These are phyloP conservation scores for Phytophthora chlamydospora DNA, from an alignment of 352 stramenopile species.

Conservation along the genomic window DNA sequence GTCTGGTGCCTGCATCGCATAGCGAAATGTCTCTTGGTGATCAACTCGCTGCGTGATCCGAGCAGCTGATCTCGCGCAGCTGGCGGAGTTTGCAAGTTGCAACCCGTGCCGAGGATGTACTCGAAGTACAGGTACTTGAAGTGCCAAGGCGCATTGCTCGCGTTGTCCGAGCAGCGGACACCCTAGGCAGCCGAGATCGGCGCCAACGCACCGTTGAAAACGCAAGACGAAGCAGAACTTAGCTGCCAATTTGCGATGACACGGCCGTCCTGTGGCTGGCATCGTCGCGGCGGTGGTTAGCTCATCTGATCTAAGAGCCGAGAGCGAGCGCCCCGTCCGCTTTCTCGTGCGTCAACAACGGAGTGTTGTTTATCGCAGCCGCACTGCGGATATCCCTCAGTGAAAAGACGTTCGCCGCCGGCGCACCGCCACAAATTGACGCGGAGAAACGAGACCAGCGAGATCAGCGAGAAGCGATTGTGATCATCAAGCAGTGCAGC, in stretches of 20 bases:
- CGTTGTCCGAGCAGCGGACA: conserved; percentile 17
- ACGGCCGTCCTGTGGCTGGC: conserved; percentile 3
- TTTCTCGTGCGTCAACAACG: conserved; percentile 18
- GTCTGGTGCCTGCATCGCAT: conserved; percentile 10
- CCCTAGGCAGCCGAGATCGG: conserved; percentile 11
- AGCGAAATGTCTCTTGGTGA: conserved; percentile 17
- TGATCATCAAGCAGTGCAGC: conserved; percentile 23
- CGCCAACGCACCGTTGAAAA: conserved; percentile 1
- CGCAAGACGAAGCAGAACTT: conserved; percentile 21
- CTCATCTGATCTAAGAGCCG: conserved; percentile 1
- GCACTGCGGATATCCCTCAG: conserved; percentile 25
- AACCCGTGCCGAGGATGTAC: conserved; percentile 11
- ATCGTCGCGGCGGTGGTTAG: not conserved
- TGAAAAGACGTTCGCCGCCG: conserved; percentile 9
- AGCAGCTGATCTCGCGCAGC: conserved; percentile 18
- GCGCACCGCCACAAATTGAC: conserved; percentile 28
- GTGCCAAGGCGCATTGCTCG: not conserved
- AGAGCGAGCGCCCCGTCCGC: conserved; percentile 7
- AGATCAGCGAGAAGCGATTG: conserved; percentile 15
- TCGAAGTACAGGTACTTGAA: not conserved
- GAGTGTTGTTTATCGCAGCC: conserved; percentile 19
- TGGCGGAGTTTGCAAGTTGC: not conserved
- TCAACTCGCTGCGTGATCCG: conserved; percentile 1
- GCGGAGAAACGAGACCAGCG: conserved; percentile 29
- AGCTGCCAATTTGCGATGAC: conserved; percentile 9